A percentile compares a stretch with the other conserved stretches of the same genome.
Evolutionary conservation across 352 stramenopile species (phyloP).

Genomic region (Sclerospora graminicola): DNA sequence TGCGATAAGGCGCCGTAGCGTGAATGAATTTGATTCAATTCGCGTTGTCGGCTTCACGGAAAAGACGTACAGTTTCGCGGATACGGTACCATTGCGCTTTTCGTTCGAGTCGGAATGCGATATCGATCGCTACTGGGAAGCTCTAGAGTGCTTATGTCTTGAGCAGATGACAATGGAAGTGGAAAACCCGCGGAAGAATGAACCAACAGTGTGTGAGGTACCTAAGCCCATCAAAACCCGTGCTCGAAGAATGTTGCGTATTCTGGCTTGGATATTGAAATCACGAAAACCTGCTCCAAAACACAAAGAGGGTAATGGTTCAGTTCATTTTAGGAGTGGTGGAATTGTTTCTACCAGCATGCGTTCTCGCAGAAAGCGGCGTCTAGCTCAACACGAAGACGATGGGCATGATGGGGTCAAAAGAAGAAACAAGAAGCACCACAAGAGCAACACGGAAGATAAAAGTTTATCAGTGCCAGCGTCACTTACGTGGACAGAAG

Average conservation of each 20-base stretch:
- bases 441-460: conserved; percentile 1
- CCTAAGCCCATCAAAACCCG: conserved; percentile 53
- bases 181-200: conserved; percentile 35
- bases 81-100: conserved; percentile 47
- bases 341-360: conserved; percentile 61
- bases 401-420: conserved; percentile 4
- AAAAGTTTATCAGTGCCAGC: conserved; percentile 7
- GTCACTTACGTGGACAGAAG: conserved; percentile 39
- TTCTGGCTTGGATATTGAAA: conserved; percentile 64
- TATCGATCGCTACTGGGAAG: conserved; percentile 65
- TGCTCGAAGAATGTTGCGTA: conserved; percentile 52
- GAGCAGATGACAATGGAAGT: conserved; percentile 80
- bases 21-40: conserved; percentile 26
- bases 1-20: conserved; percentile 5
- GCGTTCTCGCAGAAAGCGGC: conserved; percentile 26
- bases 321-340: conserved; percentile 18
- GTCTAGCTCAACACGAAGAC: conserved; percentile 5
- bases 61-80: conserved; percentile 60
- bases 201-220: conserved; percentile 41
- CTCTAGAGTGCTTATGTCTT: conserved; percentile 65
- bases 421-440: conserved; percentile 12
- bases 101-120: conserved; percentile 27
- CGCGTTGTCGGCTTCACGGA: conserved; percentile 53
- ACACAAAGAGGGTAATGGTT: conserved; percentile 6
- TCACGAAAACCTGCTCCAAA: conserved; percentile 35